Percentiles rank a stretch among this genome's conserved stretches.
These are phyloP conservation scores for Agrocybe pediades DNA, from an alignment of 768 basidiomycete species.

Conservation along the genomic window DNA sequence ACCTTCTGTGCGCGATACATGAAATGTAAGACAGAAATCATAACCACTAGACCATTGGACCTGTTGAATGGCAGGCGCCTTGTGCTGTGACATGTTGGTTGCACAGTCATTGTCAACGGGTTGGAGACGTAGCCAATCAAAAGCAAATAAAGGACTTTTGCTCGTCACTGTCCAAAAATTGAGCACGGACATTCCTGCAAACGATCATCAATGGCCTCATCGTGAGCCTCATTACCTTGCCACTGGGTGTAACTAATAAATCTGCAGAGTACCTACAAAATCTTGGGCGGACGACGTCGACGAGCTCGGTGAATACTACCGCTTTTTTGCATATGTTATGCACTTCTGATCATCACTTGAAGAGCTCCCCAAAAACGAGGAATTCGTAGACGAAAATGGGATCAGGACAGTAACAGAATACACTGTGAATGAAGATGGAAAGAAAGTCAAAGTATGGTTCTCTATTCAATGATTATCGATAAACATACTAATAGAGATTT, in stretches of 20 bases:
- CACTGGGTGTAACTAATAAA: background rate
- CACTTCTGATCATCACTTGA: slow-evolving; percentile 1
- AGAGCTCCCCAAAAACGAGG: slow-evolving; percentile 61
- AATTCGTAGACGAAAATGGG: slow-evolving; percentile 84
- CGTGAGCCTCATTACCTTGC: slow-evolving; percentile 24
- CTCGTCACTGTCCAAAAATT: slow-evolving; percentile 14
- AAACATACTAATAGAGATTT: background rate
- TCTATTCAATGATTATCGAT: background rate
- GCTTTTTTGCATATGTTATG: background rate
- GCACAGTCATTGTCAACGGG: background rate
- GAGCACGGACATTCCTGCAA: slow-evolving; percentile 6
- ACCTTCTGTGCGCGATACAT: background rate
- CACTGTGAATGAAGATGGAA: slow-evolving; percentile 86
- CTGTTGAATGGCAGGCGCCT: background rate
- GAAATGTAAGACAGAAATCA: background rate
- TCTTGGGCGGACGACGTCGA: slow-evolving; percentile 91
- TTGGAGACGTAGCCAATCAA: slow-evolving; percentile 11
- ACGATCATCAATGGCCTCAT: slow-evolving; percentile 29
- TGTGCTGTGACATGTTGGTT: no score
- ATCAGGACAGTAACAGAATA: slow-evolving; percentile 85
- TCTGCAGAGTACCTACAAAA: slow-evolving; percentile 53
- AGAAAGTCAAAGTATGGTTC: slow-evolving; percentile 82
- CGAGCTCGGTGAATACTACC: slow-evolving; percentile 53
- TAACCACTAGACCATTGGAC: background rate
- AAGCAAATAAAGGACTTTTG: slow-evolving; percentile 12